Conservation (phyloP, 169 alveolate species). For the Theileria parva region DNA sequence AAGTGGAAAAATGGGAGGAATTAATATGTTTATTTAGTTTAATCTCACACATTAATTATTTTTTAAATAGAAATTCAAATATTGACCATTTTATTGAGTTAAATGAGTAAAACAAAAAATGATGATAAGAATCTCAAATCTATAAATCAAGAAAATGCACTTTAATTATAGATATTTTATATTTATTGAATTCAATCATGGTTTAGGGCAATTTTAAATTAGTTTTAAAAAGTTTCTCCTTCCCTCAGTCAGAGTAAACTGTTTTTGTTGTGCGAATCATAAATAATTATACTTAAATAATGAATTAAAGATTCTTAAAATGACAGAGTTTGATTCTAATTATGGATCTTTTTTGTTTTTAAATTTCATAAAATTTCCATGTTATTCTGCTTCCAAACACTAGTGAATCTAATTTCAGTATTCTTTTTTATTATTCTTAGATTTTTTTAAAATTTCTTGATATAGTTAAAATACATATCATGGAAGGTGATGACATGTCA, state of each 20-base stretch:
- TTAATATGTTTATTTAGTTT: slow-evolving; percentile 97
- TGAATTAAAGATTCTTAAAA: slow-evolving; percentile 89
- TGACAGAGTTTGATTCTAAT: background rate
- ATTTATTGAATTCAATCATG: slow-evolving; percentile 84
- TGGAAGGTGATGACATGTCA: background rate
- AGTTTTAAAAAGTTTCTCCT: background rate
- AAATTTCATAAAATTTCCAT: slow-evolving; percentile 48
- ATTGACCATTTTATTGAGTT: slow-evolving; percentile 76
- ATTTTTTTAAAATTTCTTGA: background rate
- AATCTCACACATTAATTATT: slow-evolving; percentile 92
- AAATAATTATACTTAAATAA: slow-evolving; percentile 99
- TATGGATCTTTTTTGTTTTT: background rate
- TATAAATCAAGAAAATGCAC: slow-evolving; percentile 94
- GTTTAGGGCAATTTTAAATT: slow-evolving; percentile 83
- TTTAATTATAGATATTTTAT: slow-evolving; percentile 83
- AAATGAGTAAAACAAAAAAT: slow-evolving; percentile 92
- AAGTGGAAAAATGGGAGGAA: slow-evolving; percentile 87
- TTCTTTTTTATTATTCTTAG: background rate
- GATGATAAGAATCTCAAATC: slow-evolving; percentile 99
- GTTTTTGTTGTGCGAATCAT: slow-evolving; percentile 74
- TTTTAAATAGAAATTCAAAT: slow-evolving; percentile 73
- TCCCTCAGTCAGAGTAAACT: background rate
- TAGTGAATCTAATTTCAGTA: slow-evolving; percentile 90
- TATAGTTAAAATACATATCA: background rate
- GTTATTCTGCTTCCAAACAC: slow-evolving; percentile 88